phyloP scores from a whole-genome alignment of 192 early-diverging fungal genomes.

The Thamnidium elegans region DNA sequence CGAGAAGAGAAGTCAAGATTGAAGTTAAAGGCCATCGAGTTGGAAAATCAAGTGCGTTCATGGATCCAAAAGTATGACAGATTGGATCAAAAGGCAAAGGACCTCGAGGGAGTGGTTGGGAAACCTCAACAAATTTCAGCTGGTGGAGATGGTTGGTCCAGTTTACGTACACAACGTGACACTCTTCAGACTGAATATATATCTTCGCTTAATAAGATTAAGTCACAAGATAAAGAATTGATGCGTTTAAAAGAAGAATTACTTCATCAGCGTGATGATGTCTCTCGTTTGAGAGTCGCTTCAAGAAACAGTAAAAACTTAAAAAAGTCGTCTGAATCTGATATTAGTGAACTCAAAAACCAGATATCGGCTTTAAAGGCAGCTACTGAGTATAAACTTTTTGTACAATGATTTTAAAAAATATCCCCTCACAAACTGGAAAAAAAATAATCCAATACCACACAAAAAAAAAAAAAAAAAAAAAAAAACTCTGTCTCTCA shows the following conservation, averaged over 20 bases:
- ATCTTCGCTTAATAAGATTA: slow-evolving; percentile 50
- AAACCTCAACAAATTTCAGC: slow-evolving; percentile 49
- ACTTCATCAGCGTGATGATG: slow-evolving; percentile 60
- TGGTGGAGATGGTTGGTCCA: slow-evolving; percentile 51
- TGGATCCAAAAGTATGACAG: slow-evolving; percentile 77
- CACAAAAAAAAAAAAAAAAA: neutral
- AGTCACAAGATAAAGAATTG: slow-evolving; percentile 65
- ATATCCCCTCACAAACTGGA: neutral
- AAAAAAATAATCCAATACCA: neutral
- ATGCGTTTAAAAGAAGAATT: slow-evolving; percentile 55
- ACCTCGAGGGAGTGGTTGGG: slow-evolving; percentile 41
- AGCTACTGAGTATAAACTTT: slow-evolving; percentile 8
- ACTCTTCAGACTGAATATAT: slow-evolving; percentile 60
- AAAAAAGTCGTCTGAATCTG: slow-evolving; percentile 52
- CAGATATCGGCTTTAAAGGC: slow-evolving; percentile 71
- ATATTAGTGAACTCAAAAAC: slow-evolving; percentile 62
- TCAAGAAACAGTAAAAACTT: slow-evolving; percentile 13
- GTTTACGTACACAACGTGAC: slow-evolving; percentile 58
- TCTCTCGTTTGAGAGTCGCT: slow-evolving; percentile 51
- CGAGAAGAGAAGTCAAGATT: slow-evolving; percentile 68
- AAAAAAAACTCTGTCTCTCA: neutral
- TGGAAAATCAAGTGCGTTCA: slow-evolving; percentile 57
- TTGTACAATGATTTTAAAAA: slow-evolving; percentile 5
- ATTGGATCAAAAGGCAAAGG: slow-evolving; percentile 58
- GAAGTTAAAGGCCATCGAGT: slow-evolving; percentile 24